phyloP scores from a whole-genome alignment of 1,139 yeast genomes.

The Kluyveromyces sp. region DNA sequence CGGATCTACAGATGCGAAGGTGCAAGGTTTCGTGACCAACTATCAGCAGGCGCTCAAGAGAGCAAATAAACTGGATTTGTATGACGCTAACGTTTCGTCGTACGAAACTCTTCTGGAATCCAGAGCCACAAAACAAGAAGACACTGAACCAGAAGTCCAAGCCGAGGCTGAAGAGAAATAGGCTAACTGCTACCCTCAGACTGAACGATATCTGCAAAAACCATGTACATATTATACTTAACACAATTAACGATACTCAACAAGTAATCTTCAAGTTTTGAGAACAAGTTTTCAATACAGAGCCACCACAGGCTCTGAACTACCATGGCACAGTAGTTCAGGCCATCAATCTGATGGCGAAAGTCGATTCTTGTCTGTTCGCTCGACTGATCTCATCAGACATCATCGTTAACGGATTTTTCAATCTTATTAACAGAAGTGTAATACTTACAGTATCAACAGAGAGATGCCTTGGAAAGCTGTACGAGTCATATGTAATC shows the following conservation, averaged over 20 bases:
- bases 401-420: background rate
- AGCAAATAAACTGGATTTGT: constrained; percentile 17
- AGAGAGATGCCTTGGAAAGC: too few species aligned
- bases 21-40: constrained; percentile 17
- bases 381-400: background rate
- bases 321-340: too few species aligned
- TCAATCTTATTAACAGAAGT: too few species aligned
- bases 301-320: too few species aligned
- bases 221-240: background rate
- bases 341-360: background rate
- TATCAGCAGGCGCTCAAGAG: constrained; percentile 15
- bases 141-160: constrained; percentile 2
- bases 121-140: constrained; percentile 13
- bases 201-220: background rate
- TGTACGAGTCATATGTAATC: too few species aligned
- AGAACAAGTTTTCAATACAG: background rate
- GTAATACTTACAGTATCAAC: too few species aligned
- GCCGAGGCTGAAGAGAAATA: background rate
- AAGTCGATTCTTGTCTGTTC: background rate
- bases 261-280: background rate
- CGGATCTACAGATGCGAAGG: constrained; percentile 22
- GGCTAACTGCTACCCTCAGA: background rate
- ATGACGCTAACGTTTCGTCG: constrained; percentile 16
- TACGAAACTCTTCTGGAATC: constrained; percentile 8
- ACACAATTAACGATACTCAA: background rate